Evolutionary conservation across 768 basidiomycete species (phyloP).

Genomic region (Leucogyrophana mollusca): DNA sequence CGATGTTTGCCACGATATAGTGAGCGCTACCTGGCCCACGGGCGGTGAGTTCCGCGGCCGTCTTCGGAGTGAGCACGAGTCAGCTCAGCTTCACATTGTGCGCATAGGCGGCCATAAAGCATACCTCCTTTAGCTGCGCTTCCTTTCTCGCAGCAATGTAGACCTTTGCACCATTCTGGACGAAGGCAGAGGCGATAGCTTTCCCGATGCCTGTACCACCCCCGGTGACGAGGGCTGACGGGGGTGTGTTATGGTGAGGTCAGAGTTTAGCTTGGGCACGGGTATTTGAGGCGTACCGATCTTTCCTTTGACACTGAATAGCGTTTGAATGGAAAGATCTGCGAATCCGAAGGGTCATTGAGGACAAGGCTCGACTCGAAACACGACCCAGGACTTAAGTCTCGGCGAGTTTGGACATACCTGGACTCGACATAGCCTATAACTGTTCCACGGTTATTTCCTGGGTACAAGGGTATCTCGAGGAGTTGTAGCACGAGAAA

Average conservation of each 20-base stretch:
- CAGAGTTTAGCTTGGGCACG: not conserved
- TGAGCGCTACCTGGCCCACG: conserved; percentile 58
- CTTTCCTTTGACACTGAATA: conserved; percentile 71
- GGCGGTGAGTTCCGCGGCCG: conserved; percentile 59
- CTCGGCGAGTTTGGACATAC: too few species aligned
- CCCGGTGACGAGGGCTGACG: conserved; percentile 72
- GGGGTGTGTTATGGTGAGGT: conserved; percentile 1
- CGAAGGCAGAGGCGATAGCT: conserved; percentile 81
- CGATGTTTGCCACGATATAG: conserved; percentile 74
- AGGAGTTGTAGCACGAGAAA: too few species aligned
- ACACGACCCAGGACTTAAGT: too few species aligned
- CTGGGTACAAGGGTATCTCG: too few species aligned
- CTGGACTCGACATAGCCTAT: too few species aligned
- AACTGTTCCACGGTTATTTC: too few species aligned
- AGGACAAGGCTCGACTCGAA: too few species aligned
- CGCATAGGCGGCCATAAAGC: too few species aligned
- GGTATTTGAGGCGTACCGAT: conserved; percentile 44
- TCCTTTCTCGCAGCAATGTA: conserved; percentile 90
- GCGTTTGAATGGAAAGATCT: conserved; percentile 52
- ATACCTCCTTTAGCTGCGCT: conserved; percentile 69
- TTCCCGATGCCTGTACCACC: conserved; percentile 83
- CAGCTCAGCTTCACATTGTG: too few species aligned
- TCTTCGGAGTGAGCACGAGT: conserved; percentile 26
- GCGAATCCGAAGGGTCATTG: not conserved
- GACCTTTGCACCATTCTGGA: conserved; percentile 83